Conservation (phyloP, 148 eudicot species). For the Persicaria tinctoria region DNA sequence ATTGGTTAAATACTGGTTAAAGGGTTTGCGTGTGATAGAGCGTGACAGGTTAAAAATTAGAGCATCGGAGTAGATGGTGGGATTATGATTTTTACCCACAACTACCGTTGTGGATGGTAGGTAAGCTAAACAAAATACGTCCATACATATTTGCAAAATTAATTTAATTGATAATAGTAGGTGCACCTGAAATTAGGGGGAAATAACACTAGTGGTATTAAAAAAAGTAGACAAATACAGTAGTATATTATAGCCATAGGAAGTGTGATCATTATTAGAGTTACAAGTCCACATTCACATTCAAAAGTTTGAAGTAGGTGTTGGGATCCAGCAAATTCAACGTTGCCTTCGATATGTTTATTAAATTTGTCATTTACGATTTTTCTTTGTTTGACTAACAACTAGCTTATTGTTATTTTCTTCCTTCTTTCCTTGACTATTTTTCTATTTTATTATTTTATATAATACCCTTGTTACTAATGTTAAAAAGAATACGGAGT, state of each 20-base stretch:
- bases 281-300: neutral
- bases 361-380: neutral
- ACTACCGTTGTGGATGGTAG: no score
- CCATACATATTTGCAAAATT: neutral
- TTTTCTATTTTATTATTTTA: neutral
- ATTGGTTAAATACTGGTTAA: no score
- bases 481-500: no score
- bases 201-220: neutral
- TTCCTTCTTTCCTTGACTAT: conserved; percentile 4
- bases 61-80: no score
- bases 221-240: neutral
- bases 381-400: conserved; percentile 4
- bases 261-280: neutral
- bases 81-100: no score
- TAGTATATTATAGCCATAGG: no score
- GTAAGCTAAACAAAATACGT: no score
- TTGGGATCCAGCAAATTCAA: neutral
- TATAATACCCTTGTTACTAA: no score
- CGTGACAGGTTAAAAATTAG: no score
- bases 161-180: neutral
- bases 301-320: neutral
- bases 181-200: neutral
- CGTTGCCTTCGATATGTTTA: neutral
- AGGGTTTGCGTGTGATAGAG: no score
- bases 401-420: neutral